A percentile compares a stretch with the other conserved stretches of the same genome.
Evolutionary conservation across 2,329 filamentous ascomycete species (phyloP).

Genomic region (Phyllosticta citrichinensis): DNA sequence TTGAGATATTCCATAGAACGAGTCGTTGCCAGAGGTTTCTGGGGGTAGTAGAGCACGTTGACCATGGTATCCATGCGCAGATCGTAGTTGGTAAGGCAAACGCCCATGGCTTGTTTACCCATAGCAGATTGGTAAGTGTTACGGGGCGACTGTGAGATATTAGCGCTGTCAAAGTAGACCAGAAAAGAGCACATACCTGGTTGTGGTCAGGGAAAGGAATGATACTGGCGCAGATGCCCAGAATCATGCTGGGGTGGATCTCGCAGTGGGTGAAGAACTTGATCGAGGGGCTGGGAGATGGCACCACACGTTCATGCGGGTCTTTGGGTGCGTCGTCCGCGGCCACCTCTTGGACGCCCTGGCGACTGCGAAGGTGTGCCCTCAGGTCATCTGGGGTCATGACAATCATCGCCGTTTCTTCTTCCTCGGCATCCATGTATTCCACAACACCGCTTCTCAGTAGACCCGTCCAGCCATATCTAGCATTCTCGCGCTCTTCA

Average conservation of each 20-base stretch:
- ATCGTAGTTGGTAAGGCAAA: constrained; percentile 94
- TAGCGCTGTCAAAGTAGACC: background rate
- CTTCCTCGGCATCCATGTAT: constrained; percentile 95
- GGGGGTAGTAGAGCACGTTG: constrained; percentile 97
- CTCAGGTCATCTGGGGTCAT: constrained; percentile 97
- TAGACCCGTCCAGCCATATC: constrained; percentile 82
- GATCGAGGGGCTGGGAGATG: constrained; percentile 74
- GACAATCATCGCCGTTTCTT: constrained; percentile 97
- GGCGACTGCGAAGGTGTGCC: constrained; percentile 29
- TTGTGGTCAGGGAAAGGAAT: constrained; percentile 99
- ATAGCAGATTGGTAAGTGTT: constrained; percentile 99
- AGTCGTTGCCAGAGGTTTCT: constrained; percentile 93
- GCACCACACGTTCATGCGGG: constrained; percentile 78
- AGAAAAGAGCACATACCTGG: constrained; percentile 43
- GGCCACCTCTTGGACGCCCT: background rate
- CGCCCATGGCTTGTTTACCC: constrained; percentile 99
- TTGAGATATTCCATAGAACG: constrained; percentile 98
- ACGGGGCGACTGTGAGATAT: constrained; percentile 63
- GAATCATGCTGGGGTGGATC: constrained; percentile 97
- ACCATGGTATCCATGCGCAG: constrained; percentile 99
- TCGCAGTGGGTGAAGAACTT: constrained; percentile 97
- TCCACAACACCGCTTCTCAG: constrained; percentile 80
- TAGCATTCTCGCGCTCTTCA: constrained; percentile 48
- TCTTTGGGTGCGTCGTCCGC: constrained; percentile 38
- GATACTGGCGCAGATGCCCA: constrained; percentile 97